phyloP scores from a whole-genome alignment of 306 rosid species.

The Acacia crassicarpa region DNA sequence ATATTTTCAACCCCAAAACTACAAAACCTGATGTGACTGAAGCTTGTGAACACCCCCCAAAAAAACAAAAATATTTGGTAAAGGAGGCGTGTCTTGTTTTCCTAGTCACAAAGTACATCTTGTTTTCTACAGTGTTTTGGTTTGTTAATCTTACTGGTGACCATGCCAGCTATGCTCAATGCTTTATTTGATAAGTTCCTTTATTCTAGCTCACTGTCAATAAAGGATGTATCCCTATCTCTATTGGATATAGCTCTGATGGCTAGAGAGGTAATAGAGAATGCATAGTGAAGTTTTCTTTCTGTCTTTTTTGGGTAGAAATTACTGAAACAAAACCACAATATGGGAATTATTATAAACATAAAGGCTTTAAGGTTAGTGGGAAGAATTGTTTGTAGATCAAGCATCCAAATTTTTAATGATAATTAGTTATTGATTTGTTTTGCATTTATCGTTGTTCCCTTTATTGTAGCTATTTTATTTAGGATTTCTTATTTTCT shows the following conservation, averaged over 20 bases:
- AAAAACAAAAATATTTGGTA: too few relatives aligned
- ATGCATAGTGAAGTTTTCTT: not conserved
- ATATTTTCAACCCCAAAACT: not conserved
- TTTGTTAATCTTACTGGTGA: not conserved
- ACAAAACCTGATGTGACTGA: slow-evolving; percentile 13
- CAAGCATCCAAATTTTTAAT: not conserved
- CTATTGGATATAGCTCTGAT: not conserved
- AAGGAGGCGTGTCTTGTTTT: not conserved
- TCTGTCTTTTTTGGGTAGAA: not conserved
- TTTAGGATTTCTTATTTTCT: not conserved
- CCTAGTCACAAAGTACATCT: not conserved
- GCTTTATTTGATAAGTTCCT: not conserved
- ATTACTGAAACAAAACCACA: not conserved
- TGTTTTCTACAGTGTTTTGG: slow-evolving; percentile 17
- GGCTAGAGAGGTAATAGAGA: not conserved
- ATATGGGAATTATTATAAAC: not conserved
- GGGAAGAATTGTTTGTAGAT: not conserved
- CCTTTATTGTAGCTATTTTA: not conserved
- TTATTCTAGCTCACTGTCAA: not conserved
- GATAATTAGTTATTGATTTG: not conserved
- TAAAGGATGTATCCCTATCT: not conserved
- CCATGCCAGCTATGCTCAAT: not conserved
- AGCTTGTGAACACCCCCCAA: not conserved
- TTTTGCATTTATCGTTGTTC: not conserved
- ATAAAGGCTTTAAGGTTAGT: not conserved